phyloP scores from a whole-genome alignment of 2,329 filamentous ascomycete species.

The Ophiosphaerella korrae region DNA sequence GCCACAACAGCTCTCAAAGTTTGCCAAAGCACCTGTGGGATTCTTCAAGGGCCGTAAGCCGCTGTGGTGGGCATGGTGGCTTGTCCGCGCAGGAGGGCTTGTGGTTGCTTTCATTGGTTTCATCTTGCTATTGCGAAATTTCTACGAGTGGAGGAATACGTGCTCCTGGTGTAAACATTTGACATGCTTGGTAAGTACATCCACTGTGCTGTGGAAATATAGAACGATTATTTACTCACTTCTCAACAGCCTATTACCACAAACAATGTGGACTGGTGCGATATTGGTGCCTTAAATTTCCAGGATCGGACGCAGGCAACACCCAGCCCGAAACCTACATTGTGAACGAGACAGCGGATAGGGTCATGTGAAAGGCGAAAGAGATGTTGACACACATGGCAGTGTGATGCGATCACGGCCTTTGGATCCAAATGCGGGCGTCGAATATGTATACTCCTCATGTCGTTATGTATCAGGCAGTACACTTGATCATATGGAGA shows the following conservation, averaged over 20 bases:
- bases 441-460: too few relatives aligned
- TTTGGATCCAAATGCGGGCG: too few relatives aligned
- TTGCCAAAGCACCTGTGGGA: slow-evolving; percentile 59
- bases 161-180: slow-evolving; percentile 96
- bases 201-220: background rate
- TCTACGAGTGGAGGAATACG: slow-evolving; percentile 76
- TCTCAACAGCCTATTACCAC: slow-evolving; percentile 26
- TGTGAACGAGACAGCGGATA: too few relatives aligned
- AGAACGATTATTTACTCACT: background rate
- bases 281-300: slow-evolving; percentile 37
- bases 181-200: slow-evolving; percentile 80
- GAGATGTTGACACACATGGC: too few relatives aligned
- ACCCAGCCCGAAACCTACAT: too few relatives aligned
- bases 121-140: slow-evolving; percentile 85
- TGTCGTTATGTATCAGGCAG: too few relatives aligned
- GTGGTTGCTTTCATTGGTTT: slow-evolving; percentile 84
- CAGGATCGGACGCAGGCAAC: slow-evolving; percentile 7
- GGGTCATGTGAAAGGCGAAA: too few relatives aligned
- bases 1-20: slow-evolving; percentile 43
- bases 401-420: too few relatives aligned
- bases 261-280: slow-evolving; percentile 43
- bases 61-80: slow-evolving; percentile 98
- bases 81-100: slow-evolving; percentile 77
- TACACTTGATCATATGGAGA: too few relatives aligned
- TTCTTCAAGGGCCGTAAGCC: slow-evolving; percentile 94